Base-by-base conservation (phyloP, 2,329 filamentous ascomycete genomes). In the Aureobasidium namibiae region DNA sequence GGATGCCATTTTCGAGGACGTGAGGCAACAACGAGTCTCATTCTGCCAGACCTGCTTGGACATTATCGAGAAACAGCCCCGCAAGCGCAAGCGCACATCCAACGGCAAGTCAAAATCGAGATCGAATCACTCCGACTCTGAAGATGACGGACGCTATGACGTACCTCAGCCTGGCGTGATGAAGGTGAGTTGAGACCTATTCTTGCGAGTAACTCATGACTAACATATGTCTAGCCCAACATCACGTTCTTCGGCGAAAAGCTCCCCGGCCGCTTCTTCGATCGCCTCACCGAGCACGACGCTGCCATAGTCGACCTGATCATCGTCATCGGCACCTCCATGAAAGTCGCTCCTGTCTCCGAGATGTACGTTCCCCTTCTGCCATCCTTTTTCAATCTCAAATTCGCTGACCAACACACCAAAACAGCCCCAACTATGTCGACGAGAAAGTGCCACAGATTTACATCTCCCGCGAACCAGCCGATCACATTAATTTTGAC, bases 161-260 rank as follows among this genome's bases (percentile, higher is more conserved):
- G 83, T 88, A 39, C 84, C 85, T 2, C 78, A 81, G 49, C 82
- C 85, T 2, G 90, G 89, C 60, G 85, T 95, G 70, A 95, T 95
- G 90, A 96, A 83, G 73, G 76, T 74, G 64, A 46, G 41, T 18
- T 18, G 2, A 1, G n/a, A 34, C 13, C 13, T 33, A 0, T 38
- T n/a, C 16, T 33, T 24, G 31, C 14, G 3, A 24, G 21, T 8
- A 13, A 11, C 26, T 3, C 33, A 18, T 13, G 6, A 44, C 38
- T 54, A 18, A 54, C n/a, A n/a, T 9, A 13, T 16, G 48, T 14
- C 9, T 73, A 89, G 80, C 94, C 94, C 9, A 92, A 97, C 75
- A 97, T 99, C 69, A 97, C 90, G 48, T 97, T 99, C 77, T 97
- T 97, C 68, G 92, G 92, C 65, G 94, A 99, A 75, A 81, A 86